Conservation (phyloP, 2,329 filamentous ascomycete genomes). For the Cladophialophora carrionii region DNA sequence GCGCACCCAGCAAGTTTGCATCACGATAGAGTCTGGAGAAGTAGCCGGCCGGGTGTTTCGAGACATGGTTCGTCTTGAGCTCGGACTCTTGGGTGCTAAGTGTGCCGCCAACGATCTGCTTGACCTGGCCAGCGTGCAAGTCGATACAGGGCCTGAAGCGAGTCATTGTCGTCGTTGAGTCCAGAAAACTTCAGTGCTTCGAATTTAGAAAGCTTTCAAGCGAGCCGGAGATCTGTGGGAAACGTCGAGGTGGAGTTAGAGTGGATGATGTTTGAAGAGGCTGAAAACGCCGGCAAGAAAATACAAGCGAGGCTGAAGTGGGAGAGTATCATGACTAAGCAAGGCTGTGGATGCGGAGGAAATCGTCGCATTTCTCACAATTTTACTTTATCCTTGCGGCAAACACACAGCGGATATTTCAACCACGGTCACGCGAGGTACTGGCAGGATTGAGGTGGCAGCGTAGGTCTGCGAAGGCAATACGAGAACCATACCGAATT, state of each 20-base stretch:
- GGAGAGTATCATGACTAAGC: background rate
- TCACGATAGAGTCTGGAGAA: slow-evolving; percentile 82
- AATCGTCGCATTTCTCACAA: background rate
- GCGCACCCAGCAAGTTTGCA: slow-evolving; percentile 73
- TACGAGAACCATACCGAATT: background rate
- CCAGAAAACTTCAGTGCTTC: background rate
- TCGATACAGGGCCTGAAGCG: slow-evolving; percentile 96
- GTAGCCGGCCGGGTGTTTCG: slow-evolving; percentile 76
- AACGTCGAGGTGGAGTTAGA: background rate
- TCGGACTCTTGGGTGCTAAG: slow-evolving; percentile 67
- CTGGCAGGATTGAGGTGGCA: too few species aligned
- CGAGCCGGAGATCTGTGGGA: background rate
- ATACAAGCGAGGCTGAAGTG: background rate
- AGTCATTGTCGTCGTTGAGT: slow-evolving; percentile 65
- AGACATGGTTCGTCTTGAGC: slow-evolving; percentile 91
- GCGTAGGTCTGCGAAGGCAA: background rate
- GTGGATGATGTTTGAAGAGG: background rate
- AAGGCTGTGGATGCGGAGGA: background rate
- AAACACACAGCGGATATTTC: background rate
- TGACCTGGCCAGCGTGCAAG: slow-evolving; percentile 94
- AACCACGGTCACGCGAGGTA: background rate
- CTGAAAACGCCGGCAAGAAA: background rate
- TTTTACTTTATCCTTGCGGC: background rate
- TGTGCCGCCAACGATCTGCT: slow-evolving; percentile 97
- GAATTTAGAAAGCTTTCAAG: background rate